These are phyloP conservation scores for Torulaspora globosa DNA, from an alignment of 1,139 yeast species.

Conservation along the genomic window DNA sequence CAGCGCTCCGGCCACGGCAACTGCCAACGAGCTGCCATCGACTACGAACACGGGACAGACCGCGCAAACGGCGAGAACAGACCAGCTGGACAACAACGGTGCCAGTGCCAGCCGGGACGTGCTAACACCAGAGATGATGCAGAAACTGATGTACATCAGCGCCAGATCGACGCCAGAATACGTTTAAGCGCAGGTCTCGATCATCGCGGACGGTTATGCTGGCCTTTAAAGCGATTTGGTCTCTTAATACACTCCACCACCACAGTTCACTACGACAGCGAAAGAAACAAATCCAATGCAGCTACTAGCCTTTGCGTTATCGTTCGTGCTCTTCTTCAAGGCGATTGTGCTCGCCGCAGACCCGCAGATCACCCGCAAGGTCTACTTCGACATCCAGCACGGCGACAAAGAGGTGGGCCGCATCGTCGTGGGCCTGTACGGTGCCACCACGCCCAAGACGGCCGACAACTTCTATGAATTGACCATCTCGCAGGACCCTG, in stretches of 20 bases:
- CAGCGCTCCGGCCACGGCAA: constrained; percentile 16
- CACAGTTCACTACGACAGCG: not conserved
- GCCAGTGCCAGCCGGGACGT: constrained; percentile 11
- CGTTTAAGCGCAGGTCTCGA: constrained; percentile 14
- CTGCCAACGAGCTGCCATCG: constrained; percentile 16
- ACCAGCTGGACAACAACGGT: constrained; percentile 11
- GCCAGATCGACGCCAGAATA: constrained; percentile 35
- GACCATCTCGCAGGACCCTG: constrained; percentile 47
- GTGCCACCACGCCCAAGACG: constrained; percentile 70
- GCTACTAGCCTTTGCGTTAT: constrained; percentile 5
- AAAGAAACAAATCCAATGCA: constrained; percentile 8
- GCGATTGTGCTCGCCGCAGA: constrained; percentile 14
- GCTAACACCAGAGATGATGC: constrained; percentile 33
- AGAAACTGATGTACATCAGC: constrained; percentile 32
- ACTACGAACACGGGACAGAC: constrained; percentile 20
- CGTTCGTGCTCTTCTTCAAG: constrained; percentile 10
- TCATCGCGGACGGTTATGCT: not conserved
- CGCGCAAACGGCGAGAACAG: constrained; percentile 15
- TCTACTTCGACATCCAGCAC: constrained; percentile 57
- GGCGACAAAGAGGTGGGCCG: constrained; percentile 59
- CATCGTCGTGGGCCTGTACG: constrained; percentile 65
- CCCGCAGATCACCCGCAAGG: constrained; percentile 41
- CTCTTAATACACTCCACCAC: not conserved
- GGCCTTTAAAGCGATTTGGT: not conserved
- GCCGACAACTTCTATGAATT: constrained; percentile 66